Evolutionary conservation across 1,284 basidiomycete species (phyloP).

Genomic region (Cryptococcus maquisensis): DNA sequence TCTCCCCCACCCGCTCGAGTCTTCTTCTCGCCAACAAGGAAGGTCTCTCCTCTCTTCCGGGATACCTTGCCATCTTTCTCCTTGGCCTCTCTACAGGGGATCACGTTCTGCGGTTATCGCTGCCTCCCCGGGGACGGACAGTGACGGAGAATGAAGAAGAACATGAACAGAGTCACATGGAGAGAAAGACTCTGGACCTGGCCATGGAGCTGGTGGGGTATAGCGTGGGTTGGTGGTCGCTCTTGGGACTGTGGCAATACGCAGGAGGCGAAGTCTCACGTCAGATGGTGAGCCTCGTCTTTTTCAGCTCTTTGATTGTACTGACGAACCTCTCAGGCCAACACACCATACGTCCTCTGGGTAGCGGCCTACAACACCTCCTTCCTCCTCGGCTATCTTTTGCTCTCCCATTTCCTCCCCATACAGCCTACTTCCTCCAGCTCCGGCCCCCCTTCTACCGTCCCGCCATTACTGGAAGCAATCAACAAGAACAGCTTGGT

Average conservation of each 20-base stretch:
- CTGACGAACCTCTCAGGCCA: constrained; percentile 57
- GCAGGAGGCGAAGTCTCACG: constrained; percentile 58
- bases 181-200: constrained; percentile 61
- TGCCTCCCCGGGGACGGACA: constrained; percentile 43
- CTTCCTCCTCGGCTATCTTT: constrained; percentile 75
- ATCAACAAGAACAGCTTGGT: constrained; percentile 76
- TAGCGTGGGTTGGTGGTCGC: constrained; percentile 69
- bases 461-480: constrained; percentile 67
- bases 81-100: constrained; percentile 79
- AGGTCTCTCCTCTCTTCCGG: constrained; percentile 71
- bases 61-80: constrained; percentile 86
- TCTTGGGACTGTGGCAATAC: constrained; percentile 53
- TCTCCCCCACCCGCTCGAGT: constrained; percentile 60
- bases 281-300: constrained; percentile 59
- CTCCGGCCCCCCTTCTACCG: constrained; percentile 3
- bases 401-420: constrained; percentile 63
- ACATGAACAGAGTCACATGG: constrained; percentile 32
- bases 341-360: constrained; percentile 86
- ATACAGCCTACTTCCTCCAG: background rate
- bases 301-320: background rate
- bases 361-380: constrained; percentile 81
- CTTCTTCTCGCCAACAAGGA: constrained; percentile 82
- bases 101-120: constrained; percentile 65
- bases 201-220: constrained; percentile 73
- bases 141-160: constrained; percentile 10